Percentiles rank a stretch among this genome's conserved stretches.
These are phyloP conservation scores for Coemansia sp. DNA, from an alignment of 192 early-diverging fungal species.

Conservation along the genomic window DNA sequence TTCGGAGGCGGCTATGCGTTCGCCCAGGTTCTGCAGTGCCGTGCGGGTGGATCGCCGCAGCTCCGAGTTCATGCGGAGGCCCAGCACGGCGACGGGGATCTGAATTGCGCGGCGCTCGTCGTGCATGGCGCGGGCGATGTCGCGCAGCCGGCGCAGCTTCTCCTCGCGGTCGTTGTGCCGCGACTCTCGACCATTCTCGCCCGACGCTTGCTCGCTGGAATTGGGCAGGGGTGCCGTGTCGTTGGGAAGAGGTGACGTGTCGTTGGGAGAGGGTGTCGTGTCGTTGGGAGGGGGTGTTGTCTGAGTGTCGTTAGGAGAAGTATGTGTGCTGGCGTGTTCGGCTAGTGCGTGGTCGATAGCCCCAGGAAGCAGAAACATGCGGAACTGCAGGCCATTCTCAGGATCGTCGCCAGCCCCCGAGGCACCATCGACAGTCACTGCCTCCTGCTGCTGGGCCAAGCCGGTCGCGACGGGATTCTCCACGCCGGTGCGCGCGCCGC, in stretches of 20 bases:
- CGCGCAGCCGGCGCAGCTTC: constrained; percentile 30
- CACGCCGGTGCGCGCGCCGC: neutral
- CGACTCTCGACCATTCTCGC: constrained; percentile 12
- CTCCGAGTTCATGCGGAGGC: constrained; percentile 31
- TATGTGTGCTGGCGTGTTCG: constrained; percentile 10
- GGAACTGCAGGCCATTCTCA: constrained; percentile 12
- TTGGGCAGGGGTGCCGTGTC: neutral
- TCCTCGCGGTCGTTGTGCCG: constrained; percentile 23
- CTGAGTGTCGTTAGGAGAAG: neutral
- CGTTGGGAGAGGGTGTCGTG: no score
- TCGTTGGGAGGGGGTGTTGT: no score
- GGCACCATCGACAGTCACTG: neutral
- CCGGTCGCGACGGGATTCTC: neutral
- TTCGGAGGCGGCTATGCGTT: neutral
- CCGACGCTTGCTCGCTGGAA: neutral
- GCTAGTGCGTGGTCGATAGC: constrained; percentile 43
- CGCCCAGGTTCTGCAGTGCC: neutral
- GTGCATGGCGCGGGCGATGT: constrained; percentile 37
- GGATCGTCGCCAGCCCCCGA: neutral
- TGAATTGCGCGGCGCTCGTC: constrained; percentile 35
- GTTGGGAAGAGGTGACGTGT: no score
- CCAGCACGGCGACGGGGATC: constrained; percentile 37
- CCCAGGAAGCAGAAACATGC: constrained; percentile 44
- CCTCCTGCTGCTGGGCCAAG: neutral
- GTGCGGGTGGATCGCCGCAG: constrained; percentile 13